phyloP scores from a whole-genome alignment of 306 rosid genomes.

The Castanopsis chinensis region DNA sequence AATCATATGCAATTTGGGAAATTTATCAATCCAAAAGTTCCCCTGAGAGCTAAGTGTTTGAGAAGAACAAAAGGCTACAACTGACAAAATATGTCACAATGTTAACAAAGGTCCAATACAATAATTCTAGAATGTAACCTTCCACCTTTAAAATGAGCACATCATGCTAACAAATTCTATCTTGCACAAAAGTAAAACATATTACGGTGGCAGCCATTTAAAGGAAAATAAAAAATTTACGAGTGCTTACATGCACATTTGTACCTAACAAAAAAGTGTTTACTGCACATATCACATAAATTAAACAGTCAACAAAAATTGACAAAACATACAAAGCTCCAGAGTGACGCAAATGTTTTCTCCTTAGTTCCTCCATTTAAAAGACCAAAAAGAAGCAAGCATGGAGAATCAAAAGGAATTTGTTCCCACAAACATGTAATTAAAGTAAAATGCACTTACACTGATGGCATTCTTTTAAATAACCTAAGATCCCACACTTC shows the following conservation, averaged over 20 bases:
- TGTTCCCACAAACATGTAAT: not conserved
- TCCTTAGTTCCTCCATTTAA: too few species aligned
- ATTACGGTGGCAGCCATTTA: not conserved
- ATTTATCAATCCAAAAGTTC: not conserved
- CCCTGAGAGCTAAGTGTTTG: not conserved
- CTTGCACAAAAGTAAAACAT: not conserved
- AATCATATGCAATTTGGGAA: not conserved
- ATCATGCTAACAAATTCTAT: not conserved
- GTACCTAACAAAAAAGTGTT: too few species aligned
- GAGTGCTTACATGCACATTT: not conserved
- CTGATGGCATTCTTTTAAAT: slow-evolving; percentile 68
- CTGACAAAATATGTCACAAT: not conserved
- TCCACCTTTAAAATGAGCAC: not conserved
- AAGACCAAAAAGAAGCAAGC: too few species aligned
- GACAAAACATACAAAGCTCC: not conserved
- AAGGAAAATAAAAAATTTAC: not conserved
- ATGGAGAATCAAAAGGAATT: not conserved
- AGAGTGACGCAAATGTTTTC: not conserved
- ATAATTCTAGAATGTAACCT: not conserved
- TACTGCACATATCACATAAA: not conserved
- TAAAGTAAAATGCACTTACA: slow-evolving; percentile 47
- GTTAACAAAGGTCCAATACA: not conserved
- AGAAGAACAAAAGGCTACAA: not conserved
- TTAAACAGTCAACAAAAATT: not conserved
- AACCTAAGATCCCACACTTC: slow-evolving; percentile 89